Percentiles rank a stretch among this genome's conserved stretches.
Evolutionary conservation across 225 moss, liverwort and hornwort species (phyloP).

Genomic region (Sphagnum contortum): DNA sequence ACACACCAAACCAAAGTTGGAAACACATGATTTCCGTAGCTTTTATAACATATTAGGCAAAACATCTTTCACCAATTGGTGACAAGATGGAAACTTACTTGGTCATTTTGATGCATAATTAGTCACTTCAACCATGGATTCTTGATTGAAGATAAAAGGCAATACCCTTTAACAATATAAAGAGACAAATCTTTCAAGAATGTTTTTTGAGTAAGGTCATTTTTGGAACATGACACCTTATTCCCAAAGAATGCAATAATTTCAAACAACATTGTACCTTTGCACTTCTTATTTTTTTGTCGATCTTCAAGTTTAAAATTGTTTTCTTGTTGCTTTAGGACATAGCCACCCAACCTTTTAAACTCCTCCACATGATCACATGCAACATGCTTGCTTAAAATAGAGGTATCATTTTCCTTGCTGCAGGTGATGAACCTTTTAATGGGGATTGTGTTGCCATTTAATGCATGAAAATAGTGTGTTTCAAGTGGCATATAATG

Average conservation of each 20-base stretch:
- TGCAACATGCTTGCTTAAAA: neutral
- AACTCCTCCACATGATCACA: neutral
- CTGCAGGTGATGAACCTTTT: neutral
- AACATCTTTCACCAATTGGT: neutral
- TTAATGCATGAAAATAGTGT: neutral
- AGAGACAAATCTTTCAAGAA: neutral
- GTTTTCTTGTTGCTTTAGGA: neutral
- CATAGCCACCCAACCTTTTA: neutral
- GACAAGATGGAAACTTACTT: neutral
- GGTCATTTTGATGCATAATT: neutral
- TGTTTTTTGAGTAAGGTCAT: neutral
- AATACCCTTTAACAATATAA: neutral
- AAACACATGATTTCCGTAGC: neutral
- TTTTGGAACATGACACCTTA: neutral
- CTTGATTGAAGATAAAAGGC: neutral
- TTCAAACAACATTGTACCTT: neutral
- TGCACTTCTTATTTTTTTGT: neutral
- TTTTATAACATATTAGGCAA: neutral
- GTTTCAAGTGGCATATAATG: neutral
- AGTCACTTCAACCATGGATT: neutral
- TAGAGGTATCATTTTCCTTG: neutral
- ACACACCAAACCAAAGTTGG: neutral
- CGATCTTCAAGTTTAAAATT: neutral
- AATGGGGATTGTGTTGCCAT: neutral
- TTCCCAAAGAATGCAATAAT: neutral